Evolutionary conservation across 305 asterid genomes (phyloP).

Genomic region (Ajuga reptans): DNA sequence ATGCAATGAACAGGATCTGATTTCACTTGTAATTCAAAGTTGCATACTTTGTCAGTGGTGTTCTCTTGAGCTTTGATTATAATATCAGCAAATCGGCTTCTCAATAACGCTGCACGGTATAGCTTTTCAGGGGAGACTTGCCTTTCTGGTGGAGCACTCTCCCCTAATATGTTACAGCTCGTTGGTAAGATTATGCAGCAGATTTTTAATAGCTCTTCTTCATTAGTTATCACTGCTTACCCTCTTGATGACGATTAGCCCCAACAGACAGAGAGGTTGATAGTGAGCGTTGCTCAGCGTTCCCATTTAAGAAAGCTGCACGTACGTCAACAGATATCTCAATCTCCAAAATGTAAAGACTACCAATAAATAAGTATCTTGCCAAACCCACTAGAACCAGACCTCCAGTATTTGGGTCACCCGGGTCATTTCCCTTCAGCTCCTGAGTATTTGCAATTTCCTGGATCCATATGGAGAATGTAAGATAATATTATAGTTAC

Average conservation of each 20-base stretch:
- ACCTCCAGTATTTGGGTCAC: slow-evolving; percentile 33
- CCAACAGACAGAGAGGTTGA: slow-evolving; percentile 34
- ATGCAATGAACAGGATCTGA: slow-evolving; percentile 3
- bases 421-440: slow-evolving; percentile 25
- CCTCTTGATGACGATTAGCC: slow-evolving; percentile 43
- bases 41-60: slow-evolving; percentile 43
- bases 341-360: neutral
- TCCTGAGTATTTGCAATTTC: slow-evolving; percentile 29
- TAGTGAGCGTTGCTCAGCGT: slow-evolving; percentile 32
- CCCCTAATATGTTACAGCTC: slow-evolving; percentile 61
- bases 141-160: slow-evolving; percentile 61
- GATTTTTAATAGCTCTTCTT: slow-evolving; percentile 47
- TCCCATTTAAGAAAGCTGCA: slow-evolving; percentile 34
- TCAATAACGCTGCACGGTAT: slow-evolving; percentile 87
- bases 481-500: slow-evolving; percentile 4
- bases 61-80: slow-evolving; percentile 73
- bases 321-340: neutral
- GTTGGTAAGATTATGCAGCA: slow-evolving; percentile 54
- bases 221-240: slow-evolving; percentile 60
- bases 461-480: slow-evolving; percentile 30
- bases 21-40: slow-evolving; percentile 2
- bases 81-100: slow-evolving; percentile 66
- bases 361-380: neutral
- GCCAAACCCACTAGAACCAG: neutral
- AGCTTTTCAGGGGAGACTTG: slow-evolving; percentile 78